A percentile compares a stretch with the other conserved stretches of the same genome.
These are phyloP conservation scores for Rhizophora apiculata DNA, from an alignment of 345 rosid species.

Conservation along the genomic window DNA sequence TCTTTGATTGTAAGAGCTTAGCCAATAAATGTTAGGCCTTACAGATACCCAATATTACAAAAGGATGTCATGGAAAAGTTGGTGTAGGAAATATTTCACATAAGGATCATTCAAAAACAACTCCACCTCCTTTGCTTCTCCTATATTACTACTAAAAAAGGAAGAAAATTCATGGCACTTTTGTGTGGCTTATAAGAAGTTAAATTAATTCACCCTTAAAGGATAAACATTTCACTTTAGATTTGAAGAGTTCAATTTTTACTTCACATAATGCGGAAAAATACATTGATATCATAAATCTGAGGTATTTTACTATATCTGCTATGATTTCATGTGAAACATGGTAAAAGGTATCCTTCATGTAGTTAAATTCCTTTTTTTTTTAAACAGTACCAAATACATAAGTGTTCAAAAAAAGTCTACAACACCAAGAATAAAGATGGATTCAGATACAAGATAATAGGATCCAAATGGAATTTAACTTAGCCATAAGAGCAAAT, in stretches of 20 bases:
- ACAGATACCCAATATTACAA: neutral
- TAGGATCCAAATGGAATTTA: neutral
- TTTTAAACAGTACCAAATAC: too few relatives aligned
- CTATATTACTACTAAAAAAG: neutral
- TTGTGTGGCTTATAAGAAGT: neutral
- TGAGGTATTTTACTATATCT: too few relatives aligned
- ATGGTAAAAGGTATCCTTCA: too few relatives aligned
- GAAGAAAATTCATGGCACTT: neutral
- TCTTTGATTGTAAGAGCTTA: too few relatives aligned
- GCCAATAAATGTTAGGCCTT: neutral
- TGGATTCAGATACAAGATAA: too few relatives aligned
- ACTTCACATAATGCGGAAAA: too few relatives aligned
- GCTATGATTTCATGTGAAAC: too few relatives aligned
- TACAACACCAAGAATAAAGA: too few relatives aligned
- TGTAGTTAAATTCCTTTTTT: too few relatives aligned
- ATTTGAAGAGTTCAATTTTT: too few relatives aligned
- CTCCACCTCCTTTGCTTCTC: neutral
- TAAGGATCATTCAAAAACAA: neutral
- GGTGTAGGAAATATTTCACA: neutral
- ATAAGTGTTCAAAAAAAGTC: too few relatives aligned
- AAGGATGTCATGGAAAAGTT: neutral
- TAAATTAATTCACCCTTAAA: neutral
- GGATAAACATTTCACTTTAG: neutral
- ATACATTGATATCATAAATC: too few relatives aligned
- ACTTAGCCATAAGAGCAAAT: neutral